These are phyloP conservation scores for Pleurotus ostreatus DNA, from an alignment of 768 basidiomycete genomes.

Conservation along the genomic window DNA sequence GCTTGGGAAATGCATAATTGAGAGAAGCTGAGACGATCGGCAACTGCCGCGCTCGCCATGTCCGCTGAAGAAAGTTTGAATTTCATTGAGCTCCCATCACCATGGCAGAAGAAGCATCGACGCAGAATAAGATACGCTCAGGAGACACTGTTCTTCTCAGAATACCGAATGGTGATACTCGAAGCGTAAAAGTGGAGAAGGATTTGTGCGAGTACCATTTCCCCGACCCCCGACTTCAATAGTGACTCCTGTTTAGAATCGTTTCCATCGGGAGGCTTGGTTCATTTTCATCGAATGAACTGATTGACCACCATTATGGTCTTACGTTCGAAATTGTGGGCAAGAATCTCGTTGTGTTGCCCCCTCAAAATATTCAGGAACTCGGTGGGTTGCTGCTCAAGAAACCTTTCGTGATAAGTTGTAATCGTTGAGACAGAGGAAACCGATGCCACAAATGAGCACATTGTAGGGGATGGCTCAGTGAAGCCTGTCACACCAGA, in stretches of 20 bases:
- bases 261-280: slow-evolving; percentile 84
- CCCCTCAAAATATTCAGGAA: slow-evolving; percentile 67
- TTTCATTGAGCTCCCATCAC: no score
- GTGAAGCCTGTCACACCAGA: slow-evolving; percentile 80
- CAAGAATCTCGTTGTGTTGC: slow-evolving; percentile 61
- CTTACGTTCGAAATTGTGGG: slow-evolving; percentile 82
- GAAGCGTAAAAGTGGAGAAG: slow-evolving; percentile 67
- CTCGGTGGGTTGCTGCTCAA: slow-evolving; percentile 53
- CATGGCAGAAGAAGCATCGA: background rate
- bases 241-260: slow-evolving; percentile 37
- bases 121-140: slow-evolving; percentile 14
- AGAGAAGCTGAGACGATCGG: background rate
- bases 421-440: slow-evolving; percentile 61
- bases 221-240: background rate
- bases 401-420: slow-evolving; percentile 4
- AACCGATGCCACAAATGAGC: slow-evolving; percentile 94
- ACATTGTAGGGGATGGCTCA: slow-evolving; percentile 83
- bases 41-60: slow-evolving; percentile 1
- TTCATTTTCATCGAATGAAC: slow-evolving; percentile 70
- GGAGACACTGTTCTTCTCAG: slow-evolving; percentile 79
- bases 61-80: background rate
- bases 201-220: slow-evolving; percentile 51
- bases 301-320: slow-evolving; percentile 83
- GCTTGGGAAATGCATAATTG: background rate
- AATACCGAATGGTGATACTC: slow-evolving; percentile 77